These are phyloP conservation scores for Solanum gracilifrons DNA, from an alignment of 257 asterid species.

Conservation along the genomic window DNA sequence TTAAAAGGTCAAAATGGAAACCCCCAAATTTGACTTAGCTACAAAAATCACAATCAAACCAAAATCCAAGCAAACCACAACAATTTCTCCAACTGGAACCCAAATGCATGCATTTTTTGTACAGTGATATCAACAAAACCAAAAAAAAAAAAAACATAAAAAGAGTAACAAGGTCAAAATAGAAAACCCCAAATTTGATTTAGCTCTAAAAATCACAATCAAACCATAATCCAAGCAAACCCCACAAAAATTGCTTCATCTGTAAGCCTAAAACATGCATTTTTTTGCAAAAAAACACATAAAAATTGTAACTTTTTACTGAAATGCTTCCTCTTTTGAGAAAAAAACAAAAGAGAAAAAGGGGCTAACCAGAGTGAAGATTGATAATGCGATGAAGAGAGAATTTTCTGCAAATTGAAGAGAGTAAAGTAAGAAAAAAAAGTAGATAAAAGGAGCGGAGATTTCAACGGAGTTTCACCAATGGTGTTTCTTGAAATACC, in stretches of 20 bases:
- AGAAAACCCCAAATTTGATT: conserved; percentile 25
- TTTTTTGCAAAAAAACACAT: neutral
- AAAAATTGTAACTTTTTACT: neutral
- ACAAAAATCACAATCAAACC: conserved; percentile 14
- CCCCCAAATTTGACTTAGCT: conserved; percentile 17
- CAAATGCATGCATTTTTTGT: conserved; percentile 18
- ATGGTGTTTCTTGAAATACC: neutral
- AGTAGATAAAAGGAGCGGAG: neutral
- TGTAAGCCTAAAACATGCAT: conserved; percentile 17
- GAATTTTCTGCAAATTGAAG: neutral
- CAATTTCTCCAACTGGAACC: conserved; percentile 3
- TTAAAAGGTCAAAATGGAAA: neutral
- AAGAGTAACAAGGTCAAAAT: neutral
- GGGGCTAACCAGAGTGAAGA: neutral
- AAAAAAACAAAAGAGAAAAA: neutral
- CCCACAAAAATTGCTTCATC: conserved; percentile 17
- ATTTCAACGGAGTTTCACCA: neutral
- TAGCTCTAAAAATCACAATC: conserved; percentile 10
- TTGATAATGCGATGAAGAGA: neutral
- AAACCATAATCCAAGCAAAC: conserved; percentile 18
- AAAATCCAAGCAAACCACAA: conserved; percentile 24
- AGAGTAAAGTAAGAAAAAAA: neutral
- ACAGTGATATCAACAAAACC: neutral
- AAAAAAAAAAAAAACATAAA: neutral
- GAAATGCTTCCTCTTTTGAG: neutral